Base-by-base conservation (phyloP, 305 asterid species). In the Solanum hybrid region DNA sequence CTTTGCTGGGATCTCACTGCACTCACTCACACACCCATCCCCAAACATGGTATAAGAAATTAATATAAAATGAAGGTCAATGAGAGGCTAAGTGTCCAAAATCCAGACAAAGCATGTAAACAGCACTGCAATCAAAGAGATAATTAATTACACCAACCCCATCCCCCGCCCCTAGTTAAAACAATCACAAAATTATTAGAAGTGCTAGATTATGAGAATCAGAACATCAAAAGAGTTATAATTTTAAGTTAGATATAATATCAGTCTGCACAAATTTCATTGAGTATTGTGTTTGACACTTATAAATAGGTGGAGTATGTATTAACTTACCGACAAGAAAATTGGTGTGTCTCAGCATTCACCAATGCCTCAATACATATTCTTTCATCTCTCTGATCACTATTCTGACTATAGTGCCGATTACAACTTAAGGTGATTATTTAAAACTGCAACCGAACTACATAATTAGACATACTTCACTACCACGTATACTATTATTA, bases 1-100 rank as follows among this genome's bases (percentile, higher is more conserved):
- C 94, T 94, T 96, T 51, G 96, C 93, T 29, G 93, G 93, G 69
- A 46, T 77, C 88, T 92, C 95, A 90, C 95, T 95, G 92, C 89
- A 84, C 28, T 20, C 74, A 83, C 37, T 51, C 87, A 82, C 74
- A 86, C 51, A 36, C 85, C 87, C 89, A 89, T 89, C 37, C 40
- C 61, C 51, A 90, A 74, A 69, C 10, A 88, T 83, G 78, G 20
- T 24, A 46, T 75, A 40, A 57, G 40, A 14, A 71, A 34, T 85
- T 29, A 75, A 88, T 5, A 28, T 10, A 26, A 79, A 16, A 51
- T 4, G 29, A 84, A 51, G 88, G 10, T 20, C 74, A 20, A 89
- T 82, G 12, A 35, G 75, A 77, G 29, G 11, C 51, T 35, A 69
- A 36, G 85, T 5, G 2, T 20, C 51, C 42, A 24, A 39, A 67